These are phyloP conservation scores for Starmerella ratchasimensis DNA, from an alignment of 805 yeast genomes.

Conservation along the genomic window DNA sequence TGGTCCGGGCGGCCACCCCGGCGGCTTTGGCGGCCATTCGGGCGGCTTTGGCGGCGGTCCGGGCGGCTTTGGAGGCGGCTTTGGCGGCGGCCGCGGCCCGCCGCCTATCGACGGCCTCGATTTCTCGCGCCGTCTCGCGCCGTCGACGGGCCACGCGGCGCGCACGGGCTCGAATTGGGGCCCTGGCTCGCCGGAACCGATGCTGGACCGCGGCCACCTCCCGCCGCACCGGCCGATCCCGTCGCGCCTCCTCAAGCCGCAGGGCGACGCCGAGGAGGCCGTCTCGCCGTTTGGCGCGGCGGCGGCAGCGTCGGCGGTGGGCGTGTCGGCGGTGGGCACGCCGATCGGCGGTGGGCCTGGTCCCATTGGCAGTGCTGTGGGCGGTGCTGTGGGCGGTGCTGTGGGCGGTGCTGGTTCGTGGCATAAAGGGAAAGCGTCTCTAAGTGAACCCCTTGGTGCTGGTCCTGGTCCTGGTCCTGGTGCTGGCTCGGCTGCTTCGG, in stretches of 20 bases:
- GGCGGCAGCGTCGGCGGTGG: not conserved
- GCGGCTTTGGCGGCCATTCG: not conserved
- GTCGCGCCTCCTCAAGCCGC: not conserved
- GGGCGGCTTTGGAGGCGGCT: not conserved
- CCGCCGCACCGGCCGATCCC: slow-evolving; percentile 3
- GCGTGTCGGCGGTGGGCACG: not conserved
- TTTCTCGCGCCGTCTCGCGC: not conserved
- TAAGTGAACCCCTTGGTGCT: no score
- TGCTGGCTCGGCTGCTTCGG: not conserved
- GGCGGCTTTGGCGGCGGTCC: not conserved
- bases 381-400: not conserved
- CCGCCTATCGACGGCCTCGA: not conserved
- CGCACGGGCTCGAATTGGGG: not conserved
- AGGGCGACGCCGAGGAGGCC: not conserved
- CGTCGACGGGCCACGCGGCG: not conserved
- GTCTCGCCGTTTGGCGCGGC: not conserved
- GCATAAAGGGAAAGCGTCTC: not conserved
- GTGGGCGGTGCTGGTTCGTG: not conserved
- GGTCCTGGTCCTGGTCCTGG: not conserved
- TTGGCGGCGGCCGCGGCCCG: not conserved
- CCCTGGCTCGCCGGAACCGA: not conserved
- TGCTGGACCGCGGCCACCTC: no score
- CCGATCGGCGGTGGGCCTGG: not conserved
- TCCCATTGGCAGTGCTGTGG: not conserved
- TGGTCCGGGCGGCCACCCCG: not conserved